Base-by-base conservation (phyloP, 257 asterid genomes). In the Haberlea rhodopensis region DNA sequence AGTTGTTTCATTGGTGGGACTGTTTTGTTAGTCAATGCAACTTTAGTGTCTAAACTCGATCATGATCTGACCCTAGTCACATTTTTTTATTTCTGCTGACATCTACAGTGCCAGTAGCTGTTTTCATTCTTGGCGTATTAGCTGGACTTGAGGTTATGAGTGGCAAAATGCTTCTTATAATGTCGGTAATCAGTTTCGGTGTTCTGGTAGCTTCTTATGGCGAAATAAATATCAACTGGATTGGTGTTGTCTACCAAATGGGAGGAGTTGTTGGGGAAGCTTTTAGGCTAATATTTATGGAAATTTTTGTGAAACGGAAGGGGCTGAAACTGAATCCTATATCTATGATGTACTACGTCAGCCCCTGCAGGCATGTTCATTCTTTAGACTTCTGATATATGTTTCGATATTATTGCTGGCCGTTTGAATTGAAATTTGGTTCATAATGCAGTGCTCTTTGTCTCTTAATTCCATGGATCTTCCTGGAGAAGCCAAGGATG, bases 181-280 rank as follows among this genome's bases (percentile, higher is more conserved):
- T 90, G 99, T 94, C 95, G 15, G 75, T 90, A 29, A 90, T 94
- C 76, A 94, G 97, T 79, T 77, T 89, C 8, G 99, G 97, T 69
- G 99, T 94, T 22, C 79, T 94, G 32, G 85, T 94, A 57, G 99
- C 99, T 46, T 94, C 99, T 53, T 89, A 89, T 68, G 99, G 99
- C 29, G 97, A 94, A 82, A 81, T 94, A n/a, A 73, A 74, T 29
- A 87, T 94, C 74, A 90, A 78, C 69, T 94, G 99, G 99, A 73
- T 90, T 16, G 97, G 99, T 67, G 99, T 94, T 31, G 89, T 94
- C 74, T 94, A 94, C 84, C 99, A 90, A 82, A 94, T 94, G 99
- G 99, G 99, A 65, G 99, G 99, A 65, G 97, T 94, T 31, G 87
- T 94, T 53, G 99, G 97, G 62, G 99, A 94, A 83, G 97, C 99